Evolutionary conservation across 805 yeast genomes (phyloP).

Genomic region (Barnettozyma siamensis): DNA sequence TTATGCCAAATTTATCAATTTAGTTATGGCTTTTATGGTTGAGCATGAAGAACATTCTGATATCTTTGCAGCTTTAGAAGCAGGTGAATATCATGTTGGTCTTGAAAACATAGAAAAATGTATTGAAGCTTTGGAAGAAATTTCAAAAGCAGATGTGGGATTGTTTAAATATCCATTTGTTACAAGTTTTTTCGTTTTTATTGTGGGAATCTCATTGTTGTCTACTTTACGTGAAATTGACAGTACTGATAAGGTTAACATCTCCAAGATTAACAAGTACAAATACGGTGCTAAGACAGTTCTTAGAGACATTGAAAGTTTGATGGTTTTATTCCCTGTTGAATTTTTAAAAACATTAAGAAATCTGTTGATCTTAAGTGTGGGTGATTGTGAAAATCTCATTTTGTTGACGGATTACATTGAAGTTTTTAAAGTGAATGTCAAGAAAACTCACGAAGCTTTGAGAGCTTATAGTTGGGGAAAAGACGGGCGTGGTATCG

Average conservation of each 20-base stretch:
- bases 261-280: constrained; percentile 19
- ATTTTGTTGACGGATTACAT: constrained; percentile 17
- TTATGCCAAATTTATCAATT: constrained; percentile 20
- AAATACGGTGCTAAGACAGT: constrained; percentile 21
- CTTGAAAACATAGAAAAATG: constrained; percentile 12
- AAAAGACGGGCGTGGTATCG: constrained; percentile 32
- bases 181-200: constrained; percentile 19
- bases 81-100: constrained; percentile 14
- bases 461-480: constrained; percentile 32
- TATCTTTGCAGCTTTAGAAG: constrained; percentile 12
- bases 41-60: constrained; percentile 12
- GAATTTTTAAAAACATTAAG: constrained; percentile 24
- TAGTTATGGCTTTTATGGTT: constrained; percentile 16
- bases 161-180: constrained; percentile 20
- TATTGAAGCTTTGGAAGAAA: constrained; percentile 17
- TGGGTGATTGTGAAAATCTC: constrained; percentile 23
- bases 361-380: constrained; percentile 18
- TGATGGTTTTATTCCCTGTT: constrained; percentile 25
- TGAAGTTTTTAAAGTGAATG: constrained; percentile 16
- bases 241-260: constrained; percentile 11
- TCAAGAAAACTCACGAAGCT: constrained; percentile 25
- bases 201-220: constrained; percentile 17
- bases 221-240: constrained; percentile 18
- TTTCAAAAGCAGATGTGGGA: constrained; percentile 15
- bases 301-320: constrained; percentile 21